Conservation (phyloP, 768 basidiomycete genomes). For the Podaxis rugospora region DNA sequence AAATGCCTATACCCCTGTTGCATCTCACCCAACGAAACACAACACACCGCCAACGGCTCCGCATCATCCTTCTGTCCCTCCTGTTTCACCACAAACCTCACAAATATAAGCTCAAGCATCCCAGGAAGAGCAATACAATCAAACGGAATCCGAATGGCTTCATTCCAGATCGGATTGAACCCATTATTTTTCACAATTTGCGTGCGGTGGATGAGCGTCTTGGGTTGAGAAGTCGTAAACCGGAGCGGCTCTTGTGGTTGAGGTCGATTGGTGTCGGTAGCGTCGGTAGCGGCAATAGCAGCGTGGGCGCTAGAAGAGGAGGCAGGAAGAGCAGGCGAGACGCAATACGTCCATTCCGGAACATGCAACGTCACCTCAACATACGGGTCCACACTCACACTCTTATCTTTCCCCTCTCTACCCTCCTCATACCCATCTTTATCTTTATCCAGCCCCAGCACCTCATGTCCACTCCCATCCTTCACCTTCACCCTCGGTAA, state of each 20-base stretch:
- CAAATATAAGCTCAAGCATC: slow-evolving; percentile 84
- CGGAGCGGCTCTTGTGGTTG: slow-evolving; percentile 5
- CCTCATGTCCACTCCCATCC: slow-evolving; percentile 17
- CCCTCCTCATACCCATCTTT: neutral
- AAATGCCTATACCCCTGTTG: slow-evolving; percentile 49
- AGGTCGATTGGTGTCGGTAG: neutral
- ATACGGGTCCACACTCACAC: slow-evolving; percentile 53
- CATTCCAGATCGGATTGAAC: slow-evolving; percentile 91
- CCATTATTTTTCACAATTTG: slow-evolving; percentile 81
- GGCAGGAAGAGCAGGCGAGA: neutral
- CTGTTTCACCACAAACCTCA: slow-evolving; percentile 74
- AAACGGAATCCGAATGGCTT: slow-evolving; percentile 66
- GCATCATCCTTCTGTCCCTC: slow-evolving; percentile 51
- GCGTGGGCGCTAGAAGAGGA: slow-evolving; percentile 2
- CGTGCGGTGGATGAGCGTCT: slow-evolving; percentile 55
- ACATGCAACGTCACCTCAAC: slow-evolving; percentile 67
- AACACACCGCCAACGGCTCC: slow-evolving; percentile 73
- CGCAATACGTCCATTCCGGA: slow-evolving; percentile 61
- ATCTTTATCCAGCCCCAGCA: slow-evolving; percentile 2
- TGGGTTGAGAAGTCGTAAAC: slow-evolving; percentile 17
- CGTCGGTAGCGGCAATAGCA: neutral
- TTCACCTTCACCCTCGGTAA: slow-evolving; percentile 74
- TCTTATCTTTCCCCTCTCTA: neutral
- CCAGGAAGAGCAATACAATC: slow-evolving; percentile 55
- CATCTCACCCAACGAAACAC: slow-evolving; percentile 69